Conservation (phyloP, 2,329 filamentous ascomycete genomes). For the Neocucurbitaria cava region DNA sequence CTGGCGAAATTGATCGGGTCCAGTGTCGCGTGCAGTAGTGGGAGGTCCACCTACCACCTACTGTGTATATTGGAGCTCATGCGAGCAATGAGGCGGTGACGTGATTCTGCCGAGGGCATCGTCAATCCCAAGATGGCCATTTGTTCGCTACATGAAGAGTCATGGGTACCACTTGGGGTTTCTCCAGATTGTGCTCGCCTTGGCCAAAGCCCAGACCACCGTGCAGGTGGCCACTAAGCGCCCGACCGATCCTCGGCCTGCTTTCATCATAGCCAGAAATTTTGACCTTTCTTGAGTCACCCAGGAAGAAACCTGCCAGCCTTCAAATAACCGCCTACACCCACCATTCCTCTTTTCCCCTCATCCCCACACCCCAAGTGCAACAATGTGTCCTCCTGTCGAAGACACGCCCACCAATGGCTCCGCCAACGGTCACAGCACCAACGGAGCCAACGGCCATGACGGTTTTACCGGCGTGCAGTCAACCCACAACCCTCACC, state of each 20-base stretch:
- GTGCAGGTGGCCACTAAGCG: constrained; percentile 15
- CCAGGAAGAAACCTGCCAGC: constrained; percentile 14
- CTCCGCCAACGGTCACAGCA: constrained; percentile 46
- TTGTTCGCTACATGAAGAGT: not conserved
- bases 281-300: constrained; percentile 47
- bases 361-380: constrained; percentile 11
- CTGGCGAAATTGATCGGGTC: not conserved
- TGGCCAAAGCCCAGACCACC: no score
- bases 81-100: not conserved
- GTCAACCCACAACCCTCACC: constrained; percentile 61
- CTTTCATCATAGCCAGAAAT: constrained; percentile 44
- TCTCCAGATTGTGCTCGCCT: constrained; percentile 21
- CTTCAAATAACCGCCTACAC: constrained; percentile 37
- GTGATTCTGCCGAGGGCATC: not conserved
- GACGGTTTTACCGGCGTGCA: constrained; percentile 64
- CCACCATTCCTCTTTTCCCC: constrained; percentile 18
- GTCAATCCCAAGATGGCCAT: not conserved
- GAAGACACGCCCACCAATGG: constrained; percentile 46
- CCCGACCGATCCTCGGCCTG: constrained; percentile 39
- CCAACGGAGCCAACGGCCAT: constrained; percentile 51
- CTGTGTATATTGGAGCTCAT: not conserved
- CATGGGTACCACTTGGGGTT: constrained; percentile 3
- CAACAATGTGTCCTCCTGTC: constrained; percentile 56
- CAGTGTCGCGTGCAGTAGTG: not conserved
- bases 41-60: no score